Percentiles rank a stretch among this genome's conserved stretches.
Conservation (phyloP, 73 alveolate genomes). For the Paramecium sexaurelia region DNA sequence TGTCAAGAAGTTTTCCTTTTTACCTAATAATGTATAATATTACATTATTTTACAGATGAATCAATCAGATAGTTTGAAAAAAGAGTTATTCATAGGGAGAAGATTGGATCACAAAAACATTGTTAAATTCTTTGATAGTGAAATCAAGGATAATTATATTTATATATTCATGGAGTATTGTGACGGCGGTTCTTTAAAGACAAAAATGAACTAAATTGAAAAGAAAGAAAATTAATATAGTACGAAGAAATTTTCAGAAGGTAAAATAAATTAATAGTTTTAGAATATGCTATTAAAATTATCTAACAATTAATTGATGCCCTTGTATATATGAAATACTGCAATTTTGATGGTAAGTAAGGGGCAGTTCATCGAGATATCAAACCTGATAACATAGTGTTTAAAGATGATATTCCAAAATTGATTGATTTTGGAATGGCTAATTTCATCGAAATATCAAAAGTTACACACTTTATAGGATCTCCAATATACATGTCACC, state of each 20-base stretch:
- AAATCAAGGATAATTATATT: background rate
- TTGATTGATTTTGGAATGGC: constrained; percentile 47
- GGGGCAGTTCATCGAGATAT: constrained; percentile 44
- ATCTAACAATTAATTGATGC: background rate
- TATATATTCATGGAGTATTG: constrained; percentile 35
- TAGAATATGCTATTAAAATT: background rate
- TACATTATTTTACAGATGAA: background rate
- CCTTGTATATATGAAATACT: background rate
- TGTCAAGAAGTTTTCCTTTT: background rate
- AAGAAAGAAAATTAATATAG: background rate
- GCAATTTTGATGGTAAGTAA: background rate
- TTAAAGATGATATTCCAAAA: background rate
- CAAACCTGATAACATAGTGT: constrained; percentile 36
- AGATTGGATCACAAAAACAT: background rate
- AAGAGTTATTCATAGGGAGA: background rate
- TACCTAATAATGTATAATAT: background rate
- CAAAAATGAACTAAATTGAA: background rate
- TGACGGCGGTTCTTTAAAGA: background rate
- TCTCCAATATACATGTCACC: constrained; percentile 49
- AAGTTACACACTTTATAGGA: background rate
- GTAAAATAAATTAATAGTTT: background rate
- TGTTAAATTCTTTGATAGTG: background rate
- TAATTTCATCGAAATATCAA: background rate
- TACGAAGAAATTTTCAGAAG: background rate
- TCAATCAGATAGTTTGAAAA: background rate